phyloP scores from a whole-genome alignment of 2,329 filamentous ascomycete genomes.

The Aphanoascus verrucosus region DNA sequence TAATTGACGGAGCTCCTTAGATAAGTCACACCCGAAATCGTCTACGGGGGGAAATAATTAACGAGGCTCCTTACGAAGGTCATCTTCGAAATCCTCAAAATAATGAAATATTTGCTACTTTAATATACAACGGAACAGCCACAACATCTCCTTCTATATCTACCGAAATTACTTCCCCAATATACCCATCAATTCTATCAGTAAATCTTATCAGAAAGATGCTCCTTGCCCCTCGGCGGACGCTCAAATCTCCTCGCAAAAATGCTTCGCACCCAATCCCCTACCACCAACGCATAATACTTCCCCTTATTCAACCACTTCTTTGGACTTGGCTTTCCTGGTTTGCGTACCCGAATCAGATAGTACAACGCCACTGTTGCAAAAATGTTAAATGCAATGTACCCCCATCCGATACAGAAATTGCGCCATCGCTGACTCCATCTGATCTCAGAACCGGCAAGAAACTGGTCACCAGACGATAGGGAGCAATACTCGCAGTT shows the following conservation, averaged over 20 bases:
- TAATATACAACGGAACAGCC: too few relatives aligned
- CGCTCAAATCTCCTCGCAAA: constrained; percentile 14
- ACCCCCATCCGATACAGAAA: constrained; percentile 53
- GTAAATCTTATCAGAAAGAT: constrained; percentile 15
- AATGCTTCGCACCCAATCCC: constrained; percentile 11
- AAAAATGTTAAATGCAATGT: constrained; percentile 49
- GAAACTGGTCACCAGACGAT: constrained; percentile 32
- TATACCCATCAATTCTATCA: neutral
- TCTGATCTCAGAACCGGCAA: constrained; percentile 38
- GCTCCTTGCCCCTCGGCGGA: constrained; percentile 14
- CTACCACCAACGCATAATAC: constrained; percentile 12
- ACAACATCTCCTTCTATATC: too few relatives aligned
- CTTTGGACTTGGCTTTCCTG: constrained; percentile 11
- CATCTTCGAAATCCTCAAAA: too few relatives aligned
- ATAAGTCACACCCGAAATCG: too few relatives aligned
- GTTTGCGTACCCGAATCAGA: constrained; percentile 26
- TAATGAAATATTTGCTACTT: neutral
- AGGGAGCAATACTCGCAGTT: constrained; percentile 43
- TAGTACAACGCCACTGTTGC: constrained; percentile 49
- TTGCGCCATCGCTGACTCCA: constrained; percentile 58
- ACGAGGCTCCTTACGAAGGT: too few relatives aligned
- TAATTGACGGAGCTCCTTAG: too few relatives aligned
- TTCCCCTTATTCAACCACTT: constrained; percentile 11
- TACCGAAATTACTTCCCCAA: neutral
- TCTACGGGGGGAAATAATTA: too few relatives aligned